phyloP scores from a whole-genome alignment of 1,284 basidiomycete species.

The Microbotryomycetes sp. region DNA sequence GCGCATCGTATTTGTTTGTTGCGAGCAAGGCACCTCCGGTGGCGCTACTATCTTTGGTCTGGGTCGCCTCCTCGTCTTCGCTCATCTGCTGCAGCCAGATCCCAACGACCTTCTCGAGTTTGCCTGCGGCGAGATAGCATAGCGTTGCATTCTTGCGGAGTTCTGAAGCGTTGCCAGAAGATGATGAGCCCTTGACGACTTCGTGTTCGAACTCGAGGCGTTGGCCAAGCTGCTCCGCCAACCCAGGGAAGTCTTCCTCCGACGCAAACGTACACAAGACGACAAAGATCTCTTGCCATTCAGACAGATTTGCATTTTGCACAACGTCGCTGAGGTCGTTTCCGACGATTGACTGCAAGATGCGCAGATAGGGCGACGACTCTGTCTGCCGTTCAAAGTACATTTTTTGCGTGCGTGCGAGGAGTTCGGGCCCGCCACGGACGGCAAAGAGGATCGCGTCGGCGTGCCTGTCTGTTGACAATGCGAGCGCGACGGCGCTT shows the following conservation, averaged over 20 bases:
- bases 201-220: conserved; percentile 78
- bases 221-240: conserved; percentile 87
- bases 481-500: conserved; percentile 83
- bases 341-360: conserved; percentile 91
- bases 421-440: conserved; percentile 80
- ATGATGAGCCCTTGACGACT: conserved; percentile 50
- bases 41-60: neutral
- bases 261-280: conserved; percentile 91
- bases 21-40: conserved; percentile 13
- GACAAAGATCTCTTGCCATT: conserved; percentile 97
- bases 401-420: conserved; percentile 81
- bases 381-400: conserved; percentile 78
- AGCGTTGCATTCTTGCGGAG: conserved; percentile 84
- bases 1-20: conserved; percentile 59
- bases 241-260: conserved; percentile 61
- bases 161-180: conserved; percentile 48
- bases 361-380: conserved; percentile 72
- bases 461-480: conserved; percentile 82
- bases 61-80: conserved; percentile 64
- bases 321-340: conserved; percentile 88
- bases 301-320: conserved; percentile 86
- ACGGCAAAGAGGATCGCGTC: conserved; percentile 92
- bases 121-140: conserved; percentile 76
- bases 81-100: conserved; percentile 90
- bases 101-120: conserved; percentile 77